Conservation (phyloP, 306 rosid genomes). For the Albizia julibrissin region DNA sequence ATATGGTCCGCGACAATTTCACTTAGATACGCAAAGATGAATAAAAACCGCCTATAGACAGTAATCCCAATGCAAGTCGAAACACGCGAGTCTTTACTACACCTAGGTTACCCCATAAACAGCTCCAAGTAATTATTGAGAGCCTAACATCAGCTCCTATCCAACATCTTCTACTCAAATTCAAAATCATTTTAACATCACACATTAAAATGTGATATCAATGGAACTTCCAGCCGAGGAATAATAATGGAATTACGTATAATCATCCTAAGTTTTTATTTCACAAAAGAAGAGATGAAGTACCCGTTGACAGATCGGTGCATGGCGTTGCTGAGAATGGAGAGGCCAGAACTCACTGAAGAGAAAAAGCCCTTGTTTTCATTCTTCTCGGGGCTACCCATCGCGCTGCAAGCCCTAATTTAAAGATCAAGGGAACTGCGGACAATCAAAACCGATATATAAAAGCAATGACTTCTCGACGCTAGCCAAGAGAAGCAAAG, state of each 20-base stretch:
- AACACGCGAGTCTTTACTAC: neutral
- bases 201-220: neutral
- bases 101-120: neutral
- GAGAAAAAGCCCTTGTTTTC: slow-evolving; percentile 64
- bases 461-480: slow-evolving; percentile 1
- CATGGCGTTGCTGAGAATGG: slow-evolving; percentile 73
- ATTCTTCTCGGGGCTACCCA: slow-evolving; percentile 51
- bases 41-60: neutral
- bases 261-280: neutral
- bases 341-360: slow-evolving; percentile 66
- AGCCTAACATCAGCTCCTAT: neutral
- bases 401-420: slow-evolving; percentile 39
- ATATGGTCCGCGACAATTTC: neutral
- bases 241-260: neutral
- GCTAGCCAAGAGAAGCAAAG: neutral
- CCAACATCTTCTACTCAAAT: neutral
- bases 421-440: slow-evolving; percentile 15
- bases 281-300: neutral
- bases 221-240: neutral
- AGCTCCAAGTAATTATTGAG: slow-evolving; percentile 14
- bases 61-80: neutral
- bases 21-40: neutral
- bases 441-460: neutral
- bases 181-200: neutral
- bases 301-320: slow-evolving; percentile 84